Conservation (phyloP, 2,329 filamentous ascomycete genomes). For the Colletotrichum sp. region DNA sequence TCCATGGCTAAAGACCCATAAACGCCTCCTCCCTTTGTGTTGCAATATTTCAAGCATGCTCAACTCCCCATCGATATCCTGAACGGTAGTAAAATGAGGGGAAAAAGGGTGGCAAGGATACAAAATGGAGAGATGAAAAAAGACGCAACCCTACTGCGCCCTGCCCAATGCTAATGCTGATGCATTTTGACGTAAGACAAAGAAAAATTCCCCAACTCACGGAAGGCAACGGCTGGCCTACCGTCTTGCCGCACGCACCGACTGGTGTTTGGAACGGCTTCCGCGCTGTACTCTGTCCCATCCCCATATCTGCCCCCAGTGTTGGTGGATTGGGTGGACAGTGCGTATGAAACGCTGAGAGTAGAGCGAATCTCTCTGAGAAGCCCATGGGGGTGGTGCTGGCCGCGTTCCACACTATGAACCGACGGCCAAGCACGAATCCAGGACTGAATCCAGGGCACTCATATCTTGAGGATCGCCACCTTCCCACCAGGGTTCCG, state of each 20-base stretch:
- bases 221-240: background rate
- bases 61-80: background rate
- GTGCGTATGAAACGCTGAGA: slow-evolving; percentile 2
- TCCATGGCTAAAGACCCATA: slow-evolving; percentile 6
- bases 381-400: background rate
- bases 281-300: background rate
- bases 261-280: background rate
- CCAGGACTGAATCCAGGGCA: slow-evolving; percentile 60
- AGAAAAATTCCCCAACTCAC: background rate
- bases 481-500: slow-evolving; percentile 66
- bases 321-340: background rate
- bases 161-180: slow-evolving; percentile 15
- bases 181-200: background rate
- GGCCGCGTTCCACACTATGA: slow-evolving; percentile 26
- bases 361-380: background rate
- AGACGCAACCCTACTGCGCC: slow-evolving; percentile 1
- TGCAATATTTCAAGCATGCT: background rate
- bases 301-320: slow-evolving; percentile 9
- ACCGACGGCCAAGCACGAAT: slow-evolving; percentile 57
- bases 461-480: slow-evolving; percentile 55
- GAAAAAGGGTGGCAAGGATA: background rate
- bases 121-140: background rate
- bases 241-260: background rate
- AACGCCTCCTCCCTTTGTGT: slow-evolving; percentile 13
- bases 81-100: background rate